phyloP scores from a whole-genome alignment of 2,329 filamentous ascomycete species.

The Didymella segeticola region DNA sequence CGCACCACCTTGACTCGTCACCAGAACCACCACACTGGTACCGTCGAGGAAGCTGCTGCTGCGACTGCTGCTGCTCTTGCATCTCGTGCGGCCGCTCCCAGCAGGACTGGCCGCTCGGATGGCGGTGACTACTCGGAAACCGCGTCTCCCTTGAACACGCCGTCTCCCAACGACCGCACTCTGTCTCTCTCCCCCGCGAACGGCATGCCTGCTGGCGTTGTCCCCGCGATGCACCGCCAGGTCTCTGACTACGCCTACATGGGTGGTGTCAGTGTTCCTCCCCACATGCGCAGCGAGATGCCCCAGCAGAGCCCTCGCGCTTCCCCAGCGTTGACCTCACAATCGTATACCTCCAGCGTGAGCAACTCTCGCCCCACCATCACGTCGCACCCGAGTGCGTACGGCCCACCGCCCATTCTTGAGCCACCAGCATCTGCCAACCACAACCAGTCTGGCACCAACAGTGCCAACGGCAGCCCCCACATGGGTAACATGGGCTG shows the following conservation, averaged over 20 bases:
- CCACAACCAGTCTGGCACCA: constrained; percentile 66
- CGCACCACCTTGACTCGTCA: constrained; percentile 94
- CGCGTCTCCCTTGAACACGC: constrained; percentile 77
- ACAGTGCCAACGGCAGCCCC: constrained; percentile 80
- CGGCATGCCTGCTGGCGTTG: constrained; percentile 69
- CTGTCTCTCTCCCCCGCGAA: constrained; percentile 81
- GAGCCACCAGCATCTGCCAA: constrained; percentile 82
- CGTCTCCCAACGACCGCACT: constrained; percentile 80
- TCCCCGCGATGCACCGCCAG: constrained; percentile 72
- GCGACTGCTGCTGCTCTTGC: constrained; percentile 88
- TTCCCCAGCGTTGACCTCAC: constrained; percentile 68
- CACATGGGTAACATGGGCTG: constrained; percentile 84
- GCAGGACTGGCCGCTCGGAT: constrained; percentile 68
- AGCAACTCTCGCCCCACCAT: constrained; percentile 62
- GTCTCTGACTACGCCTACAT: constrained; percentile 77
- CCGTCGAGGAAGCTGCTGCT: constrained; percentile 89
- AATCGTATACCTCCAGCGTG: constrained; percentile 65
- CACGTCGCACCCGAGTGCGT: constrained; percentile 84
- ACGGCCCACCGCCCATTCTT: constrained; percentile 82
- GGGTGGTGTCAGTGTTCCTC: constrained; percentile 78
- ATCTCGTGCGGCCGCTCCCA: constrained; percentile 54
- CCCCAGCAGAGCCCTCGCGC: constrained; percentile 72
- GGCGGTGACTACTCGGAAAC: constrained; percentile 74
- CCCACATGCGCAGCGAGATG: constrained; percentile 80
- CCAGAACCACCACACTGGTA: constrained; percentile 94